Conservation (phyloP, 805 yeast genomes). For the Kurtzmaniella fragi region DNA sequence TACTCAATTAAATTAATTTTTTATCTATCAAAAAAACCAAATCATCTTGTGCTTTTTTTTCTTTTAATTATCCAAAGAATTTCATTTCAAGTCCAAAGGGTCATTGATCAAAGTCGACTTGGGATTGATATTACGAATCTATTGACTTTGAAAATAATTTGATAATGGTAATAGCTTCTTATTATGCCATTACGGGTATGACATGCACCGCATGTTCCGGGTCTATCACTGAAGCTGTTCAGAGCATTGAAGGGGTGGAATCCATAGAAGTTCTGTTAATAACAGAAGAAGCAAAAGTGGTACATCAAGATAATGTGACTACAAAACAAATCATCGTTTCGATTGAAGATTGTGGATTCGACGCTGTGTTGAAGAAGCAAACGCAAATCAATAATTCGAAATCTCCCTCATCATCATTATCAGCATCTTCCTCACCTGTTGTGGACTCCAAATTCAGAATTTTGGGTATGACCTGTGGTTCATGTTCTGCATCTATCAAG, state of each 20-base stretch:
- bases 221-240: constrained; percentile 29
- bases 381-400: not conserved
- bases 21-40: too few species aligned
- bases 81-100: too few species aligned
- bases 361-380: constrained; percentile 1
- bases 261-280: constrained; percentile 29
- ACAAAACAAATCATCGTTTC: constrained; percentile 13
- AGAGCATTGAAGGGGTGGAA: constrained; percentile 17
- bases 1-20: too few species aligned
- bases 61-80: too few species aligned
- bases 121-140: not conserved
- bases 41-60: too few species aligned
- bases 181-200: constrained; percentile 18
- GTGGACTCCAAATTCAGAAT: constrained; percentile 36
- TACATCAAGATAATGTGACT: constrained; percentile 13
- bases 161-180: not conserved
- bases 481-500: constrained; percentile 71
- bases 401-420: not conserved
- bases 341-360: constrained; percentile 31
- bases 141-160: not conserved
- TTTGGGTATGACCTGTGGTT: constrained; percentile 88
- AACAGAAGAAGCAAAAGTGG: constrained; percentile 31
- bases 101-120: too few species aligned
- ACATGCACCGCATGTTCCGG: constrained; percentile 43
- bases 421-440: constrained; percentile 26